Evolutionary conservation across 2,329 filamentous ascomycete genomes (phyloP).

Genomic region (Fusarium nanum): DNA sequence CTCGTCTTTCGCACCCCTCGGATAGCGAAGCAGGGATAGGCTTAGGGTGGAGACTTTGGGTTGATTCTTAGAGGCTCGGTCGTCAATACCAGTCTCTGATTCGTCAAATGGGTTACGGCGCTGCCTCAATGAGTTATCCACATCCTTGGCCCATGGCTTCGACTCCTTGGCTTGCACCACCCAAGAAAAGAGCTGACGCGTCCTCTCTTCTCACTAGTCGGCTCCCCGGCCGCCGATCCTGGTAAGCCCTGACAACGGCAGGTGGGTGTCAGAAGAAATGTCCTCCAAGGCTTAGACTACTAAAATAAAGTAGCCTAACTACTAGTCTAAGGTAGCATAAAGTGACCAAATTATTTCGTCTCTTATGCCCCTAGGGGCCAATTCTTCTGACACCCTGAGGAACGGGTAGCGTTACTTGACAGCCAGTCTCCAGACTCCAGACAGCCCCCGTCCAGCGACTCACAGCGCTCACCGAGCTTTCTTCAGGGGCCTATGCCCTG

Average conservation of each 20-base stretch:
- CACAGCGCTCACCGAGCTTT: constrained; percentile 18
- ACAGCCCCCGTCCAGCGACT: constrained; percentile 8
- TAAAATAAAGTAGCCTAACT: too few relatives aligned
- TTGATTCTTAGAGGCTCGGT: constrained; percentile 29
- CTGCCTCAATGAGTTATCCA: constrained; percentile 38
- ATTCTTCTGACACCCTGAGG: too few relatives aligned
- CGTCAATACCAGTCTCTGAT: constrained; percentile 16
- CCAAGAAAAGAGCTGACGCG: constrained; percentile 47
- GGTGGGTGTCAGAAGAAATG: too few relatives aligned
- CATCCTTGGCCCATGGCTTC: constrained; percentile 32
- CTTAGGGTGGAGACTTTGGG: constrained; percentile 1
- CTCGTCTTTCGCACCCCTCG: constrained; percentile 21
- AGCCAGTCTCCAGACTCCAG: constrained; percentile 3
- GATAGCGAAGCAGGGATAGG: constrained; percentile 20
- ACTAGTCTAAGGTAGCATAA: too few relatives aligned
- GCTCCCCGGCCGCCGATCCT: constrained; percentile 43
- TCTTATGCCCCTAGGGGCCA: too few relatives aligned
- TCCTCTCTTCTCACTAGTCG: constrained; percentile 44
- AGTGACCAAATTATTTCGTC: too few relatives aligned
- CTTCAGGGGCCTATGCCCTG: constrained; percentile 18
- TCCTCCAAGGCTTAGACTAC: too few relatives aligned
- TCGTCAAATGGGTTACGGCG: constrained; percentile 18
- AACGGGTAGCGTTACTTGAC: constrained; percentile 37
- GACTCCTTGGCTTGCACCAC: constrained; percentile 45
- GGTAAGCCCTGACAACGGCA: constrained; percentile 42